Base-by-base conservation (phyloP, 2,329 filamentous ascomycete species). In the Alternaria metachromatica region DNA sequence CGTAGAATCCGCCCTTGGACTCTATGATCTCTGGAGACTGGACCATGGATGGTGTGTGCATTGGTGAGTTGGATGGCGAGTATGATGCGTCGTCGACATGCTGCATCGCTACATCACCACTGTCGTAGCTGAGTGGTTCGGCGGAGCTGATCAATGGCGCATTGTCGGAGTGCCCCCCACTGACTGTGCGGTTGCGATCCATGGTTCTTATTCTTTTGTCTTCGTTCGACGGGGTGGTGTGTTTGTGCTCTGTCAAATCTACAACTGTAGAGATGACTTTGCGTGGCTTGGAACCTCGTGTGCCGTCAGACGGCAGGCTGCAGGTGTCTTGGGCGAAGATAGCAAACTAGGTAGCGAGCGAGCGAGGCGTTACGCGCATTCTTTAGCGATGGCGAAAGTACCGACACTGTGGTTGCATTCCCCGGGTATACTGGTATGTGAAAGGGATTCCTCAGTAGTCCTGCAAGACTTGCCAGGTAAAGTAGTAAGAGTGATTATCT, bases 61-160 rank as follows among this genome's bases (percentile, higher is more conserved):
- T 6, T 41, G 37, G 8, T 41, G 37, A 41, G 37, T 41, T 63
- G 9, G 64, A 58, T n/a, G 67, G 66, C 8, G 70, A 69, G 50
- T 69, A 64, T 9, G 49, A 33, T 20, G 48, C 30, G 2, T 64
- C 58, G 26, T 72, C 68, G 5, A 67, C 61, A 13, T 72, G 64
- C n/a, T 74, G 71, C 63, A 73, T 72, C 6, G 70, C 64, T 5
- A 76, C 63, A 33, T 74, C 71, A 8, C 70, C 68, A 11, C 61
- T 60, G 30, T 74, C 60, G n/a, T 72, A 69, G 13, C 55, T 59
- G 9, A 58, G 58, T 12, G 69, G 62, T 15, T 56, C 59, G 18
- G 71, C 62, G 26, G 69, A 68, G 10, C 67, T 59, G 9, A 67
- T 65, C 26, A 50, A 60, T 2, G 68, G 70, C 54, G 60, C 57